phyloP scores from a whole-genome alignment of 805 yeast genomes.

The Ogataea degrootiae region DNA sequence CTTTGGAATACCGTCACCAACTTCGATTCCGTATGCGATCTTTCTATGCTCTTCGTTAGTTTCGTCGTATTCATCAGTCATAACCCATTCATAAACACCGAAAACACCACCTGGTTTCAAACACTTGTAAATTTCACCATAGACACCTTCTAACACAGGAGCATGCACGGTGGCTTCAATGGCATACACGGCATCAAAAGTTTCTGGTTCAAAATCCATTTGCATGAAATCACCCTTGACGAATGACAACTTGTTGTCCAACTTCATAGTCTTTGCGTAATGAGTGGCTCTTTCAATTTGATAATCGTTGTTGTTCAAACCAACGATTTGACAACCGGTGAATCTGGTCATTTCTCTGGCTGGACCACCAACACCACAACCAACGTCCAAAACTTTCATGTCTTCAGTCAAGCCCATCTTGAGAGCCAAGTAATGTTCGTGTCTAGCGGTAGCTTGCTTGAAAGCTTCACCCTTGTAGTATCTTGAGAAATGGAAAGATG shows the following conservation, averaged over 20 bases:
- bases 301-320: conserved; percentile 95
- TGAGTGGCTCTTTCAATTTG: conserved; percentile 87
- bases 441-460: conserved; percentile 92
- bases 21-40: conserved; percentile 94
- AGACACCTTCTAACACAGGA: conserved; percentile 93
- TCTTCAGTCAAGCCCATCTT: conserved; percentile 75
- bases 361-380: conserved; percentile 99
- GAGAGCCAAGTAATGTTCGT: conserved; percentile 90
- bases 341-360: conserved; percentile 93
- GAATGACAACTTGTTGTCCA: conserved; percentile 71
- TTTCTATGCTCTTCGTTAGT: conserved; percentile 83
- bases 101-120: conserved; percentile 97
- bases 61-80: conserved; percentile 93
- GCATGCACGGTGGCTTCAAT: conserved; percentile 99
- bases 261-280: conserved; percentile 62
- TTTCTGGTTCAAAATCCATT: conserved; percentile 87
- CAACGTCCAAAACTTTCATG: conserved; percentile 92
- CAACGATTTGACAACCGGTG: conserved; percentile 81
- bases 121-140: conserved; percentile 88
- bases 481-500: conserved; percentile 95
- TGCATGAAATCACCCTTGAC: conserved; percentile 99
- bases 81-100: conserved; percentile 99
- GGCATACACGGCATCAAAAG: conserved; percentile 96
- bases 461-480: conserved; percentile 92
- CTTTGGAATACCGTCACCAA: conserved; percentile 98